A percentile compares a stretch with the other conserved stretches of the same genome.
Evolutionary conservation across 2,329 filamentous ascomycete genomes (phyloP).

Genomic region (Thielaviopsis punctulata): DNA sequence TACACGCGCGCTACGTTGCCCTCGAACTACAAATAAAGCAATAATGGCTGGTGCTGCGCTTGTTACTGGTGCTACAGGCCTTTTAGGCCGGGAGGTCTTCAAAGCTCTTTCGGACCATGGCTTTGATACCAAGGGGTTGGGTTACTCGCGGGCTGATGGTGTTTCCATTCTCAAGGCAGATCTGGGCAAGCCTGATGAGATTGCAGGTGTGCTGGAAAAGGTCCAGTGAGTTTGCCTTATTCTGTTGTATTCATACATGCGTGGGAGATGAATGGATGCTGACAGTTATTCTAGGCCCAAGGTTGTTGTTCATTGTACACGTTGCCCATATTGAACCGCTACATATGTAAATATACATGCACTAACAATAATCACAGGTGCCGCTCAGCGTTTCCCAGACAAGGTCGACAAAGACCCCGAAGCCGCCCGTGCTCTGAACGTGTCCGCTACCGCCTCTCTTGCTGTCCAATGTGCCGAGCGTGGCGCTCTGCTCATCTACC

Average conservation of each 20-base stretch:
- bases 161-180: conserved; percentile 47
- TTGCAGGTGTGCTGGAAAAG: conserved; percentile 33
- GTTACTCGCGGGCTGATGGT: conserved; percentile 56
- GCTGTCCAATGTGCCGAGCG: conserved; percentile 47
- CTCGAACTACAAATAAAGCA: no score
- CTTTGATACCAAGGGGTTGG: conserved; percentile 58
- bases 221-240: conserved; percentile 30
- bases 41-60: conserved; percentile 31
- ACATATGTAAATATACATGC: no score
- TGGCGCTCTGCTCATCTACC: conserved; percentile 52
- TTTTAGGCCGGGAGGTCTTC: conserved; percentile 65
- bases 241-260: conserved; percentile 1
- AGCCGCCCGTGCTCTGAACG: conserved; percentile 56
- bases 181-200: conserved; percentile 27
- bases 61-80: conserved; percentile 69
- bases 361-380: conserved; percentile 33
- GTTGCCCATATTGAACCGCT: no score
- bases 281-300: conserved; percentile 37
- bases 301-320: conserved; percentile 72
- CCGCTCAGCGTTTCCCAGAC: conserved; percentile 77
- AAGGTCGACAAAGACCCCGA: conserved; percentile 66
- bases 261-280: not conserved
- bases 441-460: conserved; percentile 49
- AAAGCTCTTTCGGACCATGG: conserved; percentile 23
- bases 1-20: no score